Base-by-base conservation (phyloP, 108 stramenopile species). In the Epithemia pelagica region DNA sequence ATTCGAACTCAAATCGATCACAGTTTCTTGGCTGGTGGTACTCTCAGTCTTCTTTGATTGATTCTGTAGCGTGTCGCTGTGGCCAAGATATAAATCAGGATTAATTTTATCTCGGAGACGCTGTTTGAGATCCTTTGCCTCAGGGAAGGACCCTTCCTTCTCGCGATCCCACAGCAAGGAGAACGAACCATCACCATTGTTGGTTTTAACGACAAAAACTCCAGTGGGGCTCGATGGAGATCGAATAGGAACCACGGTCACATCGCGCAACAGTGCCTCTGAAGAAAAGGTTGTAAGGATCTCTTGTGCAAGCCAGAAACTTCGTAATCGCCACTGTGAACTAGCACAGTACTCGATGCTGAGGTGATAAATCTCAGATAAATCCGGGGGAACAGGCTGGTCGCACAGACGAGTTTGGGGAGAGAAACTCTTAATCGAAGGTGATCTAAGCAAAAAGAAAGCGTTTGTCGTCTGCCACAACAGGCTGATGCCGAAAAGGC, bases 301-400 rank as follows among this genome's bases (percentile, higher is more conserved):
- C 72, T 95, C 94, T 25, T 88, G 82, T 8, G 90, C 89, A 52
- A 86, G 67, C 87, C 87, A 95, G 25, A 81, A 78, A 26, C 80
- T 56, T 26, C 87, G 82, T 2, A 89, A 56, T 81, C 89, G 78
- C 94, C 94, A 92, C 33, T 84, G 81, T 29, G 88, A 88, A 10
- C 89, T 89, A 19, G 86, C 80, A 64, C 90, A 92, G 64, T 90
- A 95, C 67, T 86, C 84, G 37, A 95, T 88, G 15, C 74, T 62
- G n/a, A 89, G 64, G 3, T 76, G 67, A 59, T 30, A 30, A 5
- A 56, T 30, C 21, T 10, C 64, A 56, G 37, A 46, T n/a, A n/a
- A n/a, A n/a, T n/a, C n/a, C n/a, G n/a, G n/a, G n/a, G n/a, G n/a
- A n/a, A n/a, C n/a, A n/a, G n/a, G n/a, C n/a, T n/a, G n/a, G n/a